Evolutionary conservation across 441 rosid genomes (phyloP).

Genomic region (Aleurites moluccanus): DNA sequence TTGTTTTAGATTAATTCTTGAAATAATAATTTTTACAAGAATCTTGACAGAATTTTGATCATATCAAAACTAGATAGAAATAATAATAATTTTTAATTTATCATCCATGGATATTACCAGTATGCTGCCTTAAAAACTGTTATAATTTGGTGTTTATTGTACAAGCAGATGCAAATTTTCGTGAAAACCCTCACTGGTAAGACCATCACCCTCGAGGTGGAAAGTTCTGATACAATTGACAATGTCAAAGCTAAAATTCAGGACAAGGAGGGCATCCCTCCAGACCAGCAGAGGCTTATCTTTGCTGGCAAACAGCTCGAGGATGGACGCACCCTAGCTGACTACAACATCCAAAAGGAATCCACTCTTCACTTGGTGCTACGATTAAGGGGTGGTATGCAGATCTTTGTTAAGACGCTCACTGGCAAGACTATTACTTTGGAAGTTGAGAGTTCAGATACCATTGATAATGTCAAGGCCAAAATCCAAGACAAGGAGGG

Average conservation of each 20-base stretch:
- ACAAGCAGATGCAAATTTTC: neutral
- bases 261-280: neutral
- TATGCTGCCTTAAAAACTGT: too few relatives aligned
- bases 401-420: neutral
- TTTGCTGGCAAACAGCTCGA: neutral
- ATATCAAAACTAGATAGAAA: too few relatives aligned
- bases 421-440: neutral
- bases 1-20: too few relatives aligned
- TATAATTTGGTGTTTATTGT: neutral
- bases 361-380: neutral
- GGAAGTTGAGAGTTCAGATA: neutral
- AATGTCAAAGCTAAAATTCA: neutral
- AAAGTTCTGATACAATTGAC: neutral
- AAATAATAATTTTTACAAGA: too few relatives aligned
- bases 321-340: neutral
- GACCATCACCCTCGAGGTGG: neutral
- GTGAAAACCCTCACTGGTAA: neutral
- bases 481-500: neutral
- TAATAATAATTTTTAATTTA: too few relatives aligned
- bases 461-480: neutral
- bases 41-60: too few relatives aligned
- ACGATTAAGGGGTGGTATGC: neutral
- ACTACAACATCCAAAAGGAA: neutral
- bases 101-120: too few relatives aligned
- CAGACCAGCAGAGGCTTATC: neutral